A percentile compares a stretch with the other conserved stretches of the same genome.
Conservation (phyloP, 31 red algal species). For the Bonnemaisonia californica region DNA sequence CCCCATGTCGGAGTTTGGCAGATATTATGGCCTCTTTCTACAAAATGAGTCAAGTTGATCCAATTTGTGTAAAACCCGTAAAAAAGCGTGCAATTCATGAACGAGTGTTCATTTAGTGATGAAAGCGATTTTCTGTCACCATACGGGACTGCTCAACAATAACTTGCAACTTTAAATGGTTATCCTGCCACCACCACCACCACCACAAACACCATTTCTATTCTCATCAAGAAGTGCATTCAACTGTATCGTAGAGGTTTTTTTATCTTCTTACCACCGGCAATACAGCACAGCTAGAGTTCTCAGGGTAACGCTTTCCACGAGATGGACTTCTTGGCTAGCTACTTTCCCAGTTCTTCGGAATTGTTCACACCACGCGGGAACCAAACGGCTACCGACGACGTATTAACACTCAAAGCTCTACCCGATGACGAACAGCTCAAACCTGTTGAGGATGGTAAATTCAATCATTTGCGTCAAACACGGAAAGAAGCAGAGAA, state of each 20-base stretch:
- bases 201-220: no score
- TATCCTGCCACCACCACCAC: no score
- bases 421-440: slow-evolving; percentile 37
- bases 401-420: slow-evolving; percentile 9
- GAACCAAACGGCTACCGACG: slow-evolving; percentile 23
- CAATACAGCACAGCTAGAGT: background rate
- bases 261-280: background rate
- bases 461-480: slow-evolving; percentile 43
- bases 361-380: slow-evolving; percentile 34
- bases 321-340: slow-evolving; percentile 54
- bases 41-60: no score
- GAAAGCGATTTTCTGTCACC: no score
- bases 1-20: no score
- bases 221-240: no score
- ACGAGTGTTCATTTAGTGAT: no score
- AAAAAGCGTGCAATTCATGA: no score
- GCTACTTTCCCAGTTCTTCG: slow-evolving; percentile 36
- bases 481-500: slow-evolving; percentile 42
- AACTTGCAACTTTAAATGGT: no score
- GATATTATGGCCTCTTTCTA: no score
- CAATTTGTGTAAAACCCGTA: no score
- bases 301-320: background rate
- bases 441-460: slow-evolving; percentile 24
- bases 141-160: no score
- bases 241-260: background rate